Conservation (phyloP, 768 basidiomycete species). For the Tephrocybe sp. region DNA sequence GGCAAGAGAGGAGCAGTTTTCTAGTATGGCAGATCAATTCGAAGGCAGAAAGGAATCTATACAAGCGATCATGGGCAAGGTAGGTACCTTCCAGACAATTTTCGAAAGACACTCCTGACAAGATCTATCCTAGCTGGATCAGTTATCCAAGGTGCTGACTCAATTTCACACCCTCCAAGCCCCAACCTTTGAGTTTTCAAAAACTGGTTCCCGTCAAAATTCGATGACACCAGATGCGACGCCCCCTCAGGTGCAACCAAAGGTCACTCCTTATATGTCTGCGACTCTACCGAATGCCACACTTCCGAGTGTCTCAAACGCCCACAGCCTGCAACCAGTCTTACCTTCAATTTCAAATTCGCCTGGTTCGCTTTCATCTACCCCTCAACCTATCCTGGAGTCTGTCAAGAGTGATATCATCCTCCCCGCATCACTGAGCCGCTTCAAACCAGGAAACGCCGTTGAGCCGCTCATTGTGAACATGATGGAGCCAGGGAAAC, state of each 20-base stretch:
- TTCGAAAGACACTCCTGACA: slow-evolving; percentile 1
- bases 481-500: slow-evolving; percentile 28
- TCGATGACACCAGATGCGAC: slow-evolving; percentile 17
- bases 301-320: neutral
- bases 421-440: slow-evolving; percentile 17
- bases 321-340: neutral
- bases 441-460: slow-evolving; percentile 6
- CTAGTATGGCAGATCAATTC: slow-evolving; percentile 66
- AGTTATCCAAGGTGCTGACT: slow-evolving; percentile 50
- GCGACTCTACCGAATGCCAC: slow-evolving; percentile 5
- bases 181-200: slow-evolving; percentile 42
- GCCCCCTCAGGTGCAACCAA: slow-evolving; percentile 6
- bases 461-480: slow-evolving; percentile 31
- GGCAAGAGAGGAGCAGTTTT: slow-evolving; percentile 68
- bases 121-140: slow-evolving; percentile 47
- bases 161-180: slow-evolving; percentile 51
- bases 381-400: neutral
- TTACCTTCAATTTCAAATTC: slow-evolving; percentile 4
- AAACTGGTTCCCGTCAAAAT: slow-evolving; percentile 17
- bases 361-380: slow-evolving; percentile 5
- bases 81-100: slow-evolving; percentile 20
- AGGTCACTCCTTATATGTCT: slow-evolving; percentile 4
- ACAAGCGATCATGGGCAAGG: slow-evolving; percentile 74
- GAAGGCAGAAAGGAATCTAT: slow-evolving; percentile 69
- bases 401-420: neutral